Evolutionary conservation across 2,329 filamentous ascomycete genomes (phyloP), one percentile per base, ranked within the genome.

Genomic region (Epichloe hybrida): DNA sequence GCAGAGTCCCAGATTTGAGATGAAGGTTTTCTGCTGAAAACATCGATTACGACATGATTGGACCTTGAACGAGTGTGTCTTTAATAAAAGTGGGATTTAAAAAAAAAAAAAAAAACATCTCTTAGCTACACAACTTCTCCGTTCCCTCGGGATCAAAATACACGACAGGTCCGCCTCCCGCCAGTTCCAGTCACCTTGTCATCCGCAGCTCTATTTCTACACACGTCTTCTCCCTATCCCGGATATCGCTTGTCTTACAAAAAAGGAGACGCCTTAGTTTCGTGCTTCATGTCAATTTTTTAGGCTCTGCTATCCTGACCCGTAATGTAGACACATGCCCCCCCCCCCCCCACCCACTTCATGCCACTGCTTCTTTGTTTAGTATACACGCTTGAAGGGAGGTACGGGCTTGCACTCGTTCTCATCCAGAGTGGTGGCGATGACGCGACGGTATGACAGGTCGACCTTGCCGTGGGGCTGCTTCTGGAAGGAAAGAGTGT

Each of bases 401-500:
- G 91, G 90, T 54, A 98, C 88, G 58, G 88, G 75, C 79, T 93
- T 89, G 83, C 93, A 97, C 79, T 98, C 93, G 62, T 79, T 83
- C 80, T 95, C 90, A 64, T 97, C 93, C 59, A 98, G 75, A 27
- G 93, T 97, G 55, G 79, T 83, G 59, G 76, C 77, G 55, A 86
- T 84, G 55, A 98, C 93, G 57, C 77, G 75, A 69, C 93, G 81
- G 80, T 97, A 97, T 56, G 80, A 76, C 56, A 97, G 76, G 55
- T 97, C 85, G 51, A 93, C 81, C 73, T 88, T 81, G 65, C 85
- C 86, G 64, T 97, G 91, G 36, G 90, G 87, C 66, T 83, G 69
- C 84, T 88, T 94, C 79, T 98, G 93, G 85, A 85, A 98, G 58
- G 84, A 88, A 55, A 98, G 80, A 44, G 88, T 95, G 80, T 98